Conservation (phyloP, 2,329 filamentous ascomycete genomes). For the Colletotrichum godetiae region DNA sequence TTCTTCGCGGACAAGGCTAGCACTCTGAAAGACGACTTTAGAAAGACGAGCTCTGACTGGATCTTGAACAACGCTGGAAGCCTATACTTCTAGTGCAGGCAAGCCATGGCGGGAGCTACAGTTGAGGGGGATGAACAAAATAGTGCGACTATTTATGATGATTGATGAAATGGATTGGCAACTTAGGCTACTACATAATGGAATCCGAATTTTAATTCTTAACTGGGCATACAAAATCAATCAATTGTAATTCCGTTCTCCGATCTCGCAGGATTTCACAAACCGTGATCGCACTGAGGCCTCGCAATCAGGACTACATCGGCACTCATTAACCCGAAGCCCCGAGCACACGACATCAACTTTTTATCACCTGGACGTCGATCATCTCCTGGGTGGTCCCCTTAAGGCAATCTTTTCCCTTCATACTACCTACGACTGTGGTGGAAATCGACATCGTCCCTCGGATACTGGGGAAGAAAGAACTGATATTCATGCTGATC, state of each 20-base stretch:
- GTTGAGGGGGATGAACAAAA: not conserved
- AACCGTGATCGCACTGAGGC: too few relatives aligned
- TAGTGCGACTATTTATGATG: not conserved
- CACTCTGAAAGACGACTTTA: constrained; percentile 52
- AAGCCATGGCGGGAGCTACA: not conserved
- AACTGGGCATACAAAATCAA: not conserved
- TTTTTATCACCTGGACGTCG: not conserved
- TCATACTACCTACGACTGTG: too few relatives aligned
- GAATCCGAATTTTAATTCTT: not conserved
- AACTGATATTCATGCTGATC: too few relatives aligned
- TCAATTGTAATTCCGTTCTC: too few relatives aligned
- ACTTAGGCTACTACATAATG: not conserved
- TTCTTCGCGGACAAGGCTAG: constrained; percentile 50
- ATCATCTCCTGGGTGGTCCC: not conserved
- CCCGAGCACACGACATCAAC: not conserved
- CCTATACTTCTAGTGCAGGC: constrained; percentile 2
- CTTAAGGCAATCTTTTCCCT: too few relatives aligned
- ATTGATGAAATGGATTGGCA: not conserved
- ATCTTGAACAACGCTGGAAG: constrained; percentile 35
- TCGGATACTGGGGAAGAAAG: too few relatives aligned
- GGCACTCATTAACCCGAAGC: not conserved
- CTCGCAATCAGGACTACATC: too few relatives aligned
- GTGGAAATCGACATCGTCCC: too few relatives aligned
- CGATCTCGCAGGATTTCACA: too few relatives aligned
- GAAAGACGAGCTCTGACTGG: constrained; percentile 42